Evolutionary conservation across 2,329 filamentous ascomycete species (phyloP), one percentile per base, ranked within the genome.

Genomic region (Fusarium solani-melongenae): DNA sequence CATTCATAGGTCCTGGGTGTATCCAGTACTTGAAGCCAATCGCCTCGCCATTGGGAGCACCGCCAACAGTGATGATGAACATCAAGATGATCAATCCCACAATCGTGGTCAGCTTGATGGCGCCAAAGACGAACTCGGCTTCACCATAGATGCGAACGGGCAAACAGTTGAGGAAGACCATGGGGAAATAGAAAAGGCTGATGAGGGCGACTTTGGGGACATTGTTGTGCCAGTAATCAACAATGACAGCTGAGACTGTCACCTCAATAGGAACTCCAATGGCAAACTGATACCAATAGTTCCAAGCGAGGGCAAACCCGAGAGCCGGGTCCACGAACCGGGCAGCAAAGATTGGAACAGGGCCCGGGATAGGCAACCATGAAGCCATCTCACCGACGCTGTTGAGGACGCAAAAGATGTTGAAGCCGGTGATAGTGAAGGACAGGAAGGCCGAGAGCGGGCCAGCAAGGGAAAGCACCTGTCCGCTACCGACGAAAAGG

Each of bases 231-330:
- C 90, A 92, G 78, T 91, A 92, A 58, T 89, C 84, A 66, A 92
- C 84, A 38, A 92, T 83, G 69, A 91, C 86, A 31, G 86, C 85
- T 33, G 88, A 88, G 2, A 89, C 90, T 0, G 88, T 88, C 20
- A 88, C 85, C 80, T 92, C 89, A 51, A 88, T 87, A 0, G 86
- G 88, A 20, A 90, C 84, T 8, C 90, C 82, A 69, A 91, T 90
- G 34, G 86, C 84, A 69, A 90, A 90, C 1, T 88, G 87, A 74
- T 91, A 91, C 85, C 88, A 91, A 80, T 91, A 91, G 71, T 90
- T 90, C 87, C 87, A 90, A 3, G 87, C 88, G 20, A 84, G 67
- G 0, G 69, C 69, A 4, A 71, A 71, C 0, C 85, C 86, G 34
- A 89, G 79, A 36, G 86, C 88, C 2, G 85, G 84, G 62, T 90